Evolutionary conservation across 352 stramenopile species (phyloP).

Genomic region (Globisporangium solare): DNA sequence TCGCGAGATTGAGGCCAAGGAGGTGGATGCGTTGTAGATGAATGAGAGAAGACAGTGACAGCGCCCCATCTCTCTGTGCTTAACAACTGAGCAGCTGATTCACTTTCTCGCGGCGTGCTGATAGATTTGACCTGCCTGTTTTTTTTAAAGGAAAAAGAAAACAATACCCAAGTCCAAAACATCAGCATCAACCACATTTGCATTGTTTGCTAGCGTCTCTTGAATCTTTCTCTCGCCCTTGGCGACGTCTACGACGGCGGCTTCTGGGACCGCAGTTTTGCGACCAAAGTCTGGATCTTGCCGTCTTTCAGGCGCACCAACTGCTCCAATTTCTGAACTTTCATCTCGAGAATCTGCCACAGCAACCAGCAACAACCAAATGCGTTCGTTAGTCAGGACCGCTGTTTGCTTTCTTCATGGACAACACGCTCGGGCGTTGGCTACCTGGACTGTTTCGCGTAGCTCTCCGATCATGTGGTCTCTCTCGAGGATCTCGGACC

Average conservation of each 20-base stretch:
- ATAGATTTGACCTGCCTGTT: too few relatives aligned
- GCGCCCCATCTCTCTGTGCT: too few relatives aligned
- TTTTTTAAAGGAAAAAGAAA: too few relatives aligned
- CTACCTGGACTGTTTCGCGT: conserved; percentile 81
- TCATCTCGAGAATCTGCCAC: conserved; percentile 90
- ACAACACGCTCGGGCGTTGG: background rate
- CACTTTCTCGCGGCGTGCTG: too few relatives aligned
- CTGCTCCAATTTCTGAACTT: conserved; percentile 94
- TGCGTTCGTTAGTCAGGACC: background rate
- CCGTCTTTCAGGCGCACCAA: conserved; percentile 92
- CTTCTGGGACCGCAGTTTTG: conserved; percentile 80
- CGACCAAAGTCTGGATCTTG: conserved; percentile 90
- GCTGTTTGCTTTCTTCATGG: background rate
- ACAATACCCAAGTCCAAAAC: too few relatives aligned
- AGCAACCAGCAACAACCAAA: background rate
- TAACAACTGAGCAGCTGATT: too few relatives aligned
- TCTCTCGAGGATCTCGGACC: conserved; percentile 54
- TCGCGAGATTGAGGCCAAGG: too few relatives aligned
- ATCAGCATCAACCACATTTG: too few relatives aligned
- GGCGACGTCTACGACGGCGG: conserved; percentile 17
- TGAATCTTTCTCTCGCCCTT: too few relatives aligned
- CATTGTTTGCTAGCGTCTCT: too few relatives aligned
- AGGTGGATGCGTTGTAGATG: too few relatives aligned
- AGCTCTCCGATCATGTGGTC: conserved; percentile 84
- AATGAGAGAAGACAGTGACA: too few relatives aligned